Conservation (phyloP, 352 stramenopile species). For the Globisporangium ultimum region DNA sequence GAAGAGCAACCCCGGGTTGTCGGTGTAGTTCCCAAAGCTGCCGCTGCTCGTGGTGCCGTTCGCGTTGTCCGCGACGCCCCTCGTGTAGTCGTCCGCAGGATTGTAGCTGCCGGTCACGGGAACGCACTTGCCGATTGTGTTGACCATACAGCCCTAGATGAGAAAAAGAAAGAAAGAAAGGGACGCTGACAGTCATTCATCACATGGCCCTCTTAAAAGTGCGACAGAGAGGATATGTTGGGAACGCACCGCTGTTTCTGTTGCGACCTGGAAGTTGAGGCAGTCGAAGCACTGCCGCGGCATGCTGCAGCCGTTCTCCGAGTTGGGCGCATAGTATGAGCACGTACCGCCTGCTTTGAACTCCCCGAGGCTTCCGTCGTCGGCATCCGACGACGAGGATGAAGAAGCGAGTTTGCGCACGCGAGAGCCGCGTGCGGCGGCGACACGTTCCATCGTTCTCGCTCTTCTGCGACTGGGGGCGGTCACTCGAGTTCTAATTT, state of each 20-base stretch:
- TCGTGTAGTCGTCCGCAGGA: slow-evolving; percentile 19
- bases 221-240: neutral
- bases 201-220: neutral
- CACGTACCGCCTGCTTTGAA: slow-evolving; percentile 18
- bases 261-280: slow-evolving; percentile 16
- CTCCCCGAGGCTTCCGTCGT: too few species aligned
- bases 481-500: too few species aligned
- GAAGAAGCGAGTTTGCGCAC: too few species aligned
- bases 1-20: slow-evolving; percentile 21
- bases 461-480: too few species aligned
- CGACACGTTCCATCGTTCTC: too few species aligned
- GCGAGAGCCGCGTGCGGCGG: too few species aligned
- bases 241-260: slow-evolving; percentile 12
- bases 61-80: neutral
- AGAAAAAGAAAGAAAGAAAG: neutral
- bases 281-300: slow-evolving; percentile 32
- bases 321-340: slow-evolving; percentile 36
- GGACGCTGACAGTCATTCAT: slow-evolving; percentile 24
- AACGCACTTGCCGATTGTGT: slow-evolving; percentile 21
- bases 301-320: slow-evolving; percentile 21
- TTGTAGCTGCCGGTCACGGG: slow-evolving; percentile 8
- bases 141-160: slow-evolving; percentile 22
- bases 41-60: neutral
- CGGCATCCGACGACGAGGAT: too few species aligned
- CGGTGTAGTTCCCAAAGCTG: slow-evolving; percentile 19